A percentile compares a stretch with the other conserved stretches of the same genome.
These are phyloP conservation scores for Ogataea pignaliae DNA, from an alignment of 805 yeast genomes.

Conservation along the genomic window DNA sequence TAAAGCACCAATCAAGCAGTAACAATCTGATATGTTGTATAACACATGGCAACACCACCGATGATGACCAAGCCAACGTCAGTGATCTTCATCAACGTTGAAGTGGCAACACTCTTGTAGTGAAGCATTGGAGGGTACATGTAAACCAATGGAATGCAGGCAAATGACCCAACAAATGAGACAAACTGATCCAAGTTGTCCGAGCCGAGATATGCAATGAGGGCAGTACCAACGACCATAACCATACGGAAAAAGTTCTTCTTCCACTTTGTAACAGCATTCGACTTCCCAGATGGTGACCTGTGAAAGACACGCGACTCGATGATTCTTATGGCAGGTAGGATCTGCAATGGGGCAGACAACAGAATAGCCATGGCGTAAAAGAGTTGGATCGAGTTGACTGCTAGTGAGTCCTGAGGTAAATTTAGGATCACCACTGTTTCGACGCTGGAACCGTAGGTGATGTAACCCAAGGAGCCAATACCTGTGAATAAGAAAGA, in stretches of 20 bases:
- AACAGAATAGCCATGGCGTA: conserved; percentile 71
- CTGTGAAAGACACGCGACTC: conserved; percentile 58
- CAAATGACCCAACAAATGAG: conserved; percentile 78
- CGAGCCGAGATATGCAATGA: conserved; percentile 64
- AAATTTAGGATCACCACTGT: conserved; percentile 70
- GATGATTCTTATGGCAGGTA: conserved; percentile 73
- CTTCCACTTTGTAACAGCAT: conserved; percentile 53
- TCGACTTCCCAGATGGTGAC: conserved; percentile 50
- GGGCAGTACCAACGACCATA: conserved; percentile 50
- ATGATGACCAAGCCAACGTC: conserved; percentile 48
- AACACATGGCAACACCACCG: conserved; percentile 60
- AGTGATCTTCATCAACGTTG: conserved; percentile 34
- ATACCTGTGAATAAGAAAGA: conserved; percentile 57
- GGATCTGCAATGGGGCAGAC: conserved; percentile 76
- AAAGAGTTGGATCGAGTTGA: conserved; percentile 61
- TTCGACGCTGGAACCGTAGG: conserved; percentile 60
- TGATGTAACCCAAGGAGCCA: conserved; percentile 65
- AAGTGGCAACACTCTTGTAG: conserved; percentile 43
- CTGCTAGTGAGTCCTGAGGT: conserved; percentile 61
- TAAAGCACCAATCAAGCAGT: conserved; percentile 13
- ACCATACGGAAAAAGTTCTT: conserved; percentile 55
- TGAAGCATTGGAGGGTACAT: conserved; percentile 83
- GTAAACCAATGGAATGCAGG: conserved; percentile 81
- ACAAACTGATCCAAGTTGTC: conserved; percentile 68
- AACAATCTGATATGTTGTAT: conserved; percentile 61